Evolutionary conservation across 495 filamentous ascomycete species (phyloP).

Genomic region (Neurospora cerealis): DNA sequence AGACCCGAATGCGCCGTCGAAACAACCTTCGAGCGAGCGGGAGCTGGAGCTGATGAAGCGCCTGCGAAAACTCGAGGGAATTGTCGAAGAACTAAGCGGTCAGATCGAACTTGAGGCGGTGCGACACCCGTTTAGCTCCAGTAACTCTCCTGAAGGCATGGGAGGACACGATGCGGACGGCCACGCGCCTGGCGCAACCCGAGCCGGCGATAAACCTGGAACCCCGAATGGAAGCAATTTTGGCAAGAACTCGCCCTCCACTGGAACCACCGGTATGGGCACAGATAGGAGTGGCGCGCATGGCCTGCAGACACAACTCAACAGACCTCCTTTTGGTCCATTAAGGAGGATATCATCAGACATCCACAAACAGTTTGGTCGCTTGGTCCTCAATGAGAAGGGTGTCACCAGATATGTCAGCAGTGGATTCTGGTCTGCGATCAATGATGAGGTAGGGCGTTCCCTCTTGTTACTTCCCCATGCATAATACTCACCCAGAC

Average conservation of each 20-base stretch:
- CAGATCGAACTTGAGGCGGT: conserved; percentile 41
- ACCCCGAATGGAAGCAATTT: conserved; percentile 4
- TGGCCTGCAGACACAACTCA: conserved; percentile 1
- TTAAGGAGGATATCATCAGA: conserved; percentile 23
- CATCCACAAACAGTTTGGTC: conserved; percentile 62
- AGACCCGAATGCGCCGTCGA: conserved; percentile 43
- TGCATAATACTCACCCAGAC: conserved; percentile 3
- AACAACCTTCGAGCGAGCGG: conserved; percentile 43
- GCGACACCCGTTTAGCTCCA: conserved; percentile 26
- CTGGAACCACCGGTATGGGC: neutral
- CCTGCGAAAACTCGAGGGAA: conserved; percentile 67
- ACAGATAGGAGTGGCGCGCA: conserved; percentile 2
- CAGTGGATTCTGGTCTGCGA: conserved; percentile 79
- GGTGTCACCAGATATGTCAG: conserved; percentile 77
- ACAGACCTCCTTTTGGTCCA: conserved; percentile 3
- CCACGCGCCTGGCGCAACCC: conserved; percentile 1
- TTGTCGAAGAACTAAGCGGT: conserved; percentile 55
- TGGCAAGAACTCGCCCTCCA: conserved; percentile 7
- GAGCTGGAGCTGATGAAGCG: conserved; percentile 70
- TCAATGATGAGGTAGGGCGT: conserved; percentile 61
- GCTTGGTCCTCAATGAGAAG: conserved; percentile 72
- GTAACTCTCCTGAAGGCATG: conserved; percentile 27
- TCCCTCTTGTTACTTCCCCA: neutral
- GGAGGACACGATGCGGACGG: conserved; percentile 6
- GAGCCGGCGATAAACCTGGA: conserved; percentile 10